Evolutionary conservation across 2,329 filamentous ascomycete genomes (phyloP), one percentile per base, ranked within the genome.

Genomic region (Pyrenophora teres): DNA sequence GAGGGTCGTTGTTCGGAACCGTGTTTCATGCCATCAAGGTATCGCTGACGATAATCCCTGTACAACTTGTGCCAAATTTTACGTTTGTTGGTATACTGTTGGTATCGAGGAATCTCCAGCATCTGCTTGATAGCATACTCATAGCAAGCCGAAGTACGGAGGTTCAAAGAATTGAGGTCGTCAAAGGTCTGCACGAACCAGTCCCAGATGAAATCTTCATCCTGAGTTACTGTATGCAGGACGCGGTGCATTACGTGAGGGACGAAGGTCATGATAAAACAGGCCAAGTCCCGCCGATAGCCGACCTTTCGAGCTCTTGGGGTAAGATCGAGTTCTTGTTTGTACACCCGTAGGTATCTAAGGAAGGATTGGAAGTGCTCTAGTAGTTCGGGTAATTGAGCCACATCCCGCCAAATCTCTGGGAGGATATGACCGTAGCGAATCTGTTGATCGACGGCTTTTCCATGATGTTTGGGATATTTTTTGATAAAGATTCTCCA

Each of bases 21-120:
- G 51, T 39, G 7, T 52, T 40, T 9, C 8, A 51, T 47, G 9
- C 59, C 32, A 1, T 67, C 55, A 6, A 63, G 30, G 37, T 52
- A 64, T 35, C 53, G 50, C 19, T 62, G 46, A 33, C 63, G 57
- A 47, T 65, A 71, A 40, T 52, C 35, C 23, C 41, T 43, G 44
- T 73, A 74, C 6, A 74, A 45, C 21, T 59, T 49, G 7, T 67
- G 56, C 53, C 58, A 64, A 6, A 63, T 44, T 47, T 70, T 71
- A 1, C 52, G 56, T 21, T 61, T 40, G 40, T 69, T 65, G 13
- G 54, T 65, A 46, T 71, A 72, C 15, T 39, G 16, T 39, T 54
- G 60, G 39, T 71, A 71, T n/a, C 62, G 57, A 12, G 62, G 64
- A n/a, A 68, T 45, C 1, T 56, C n/a, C 15, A 71, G 27, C 51